Conservation (phyloP, 805 yeast genomes). For the Yamadazyma tumulicola region DNA sequence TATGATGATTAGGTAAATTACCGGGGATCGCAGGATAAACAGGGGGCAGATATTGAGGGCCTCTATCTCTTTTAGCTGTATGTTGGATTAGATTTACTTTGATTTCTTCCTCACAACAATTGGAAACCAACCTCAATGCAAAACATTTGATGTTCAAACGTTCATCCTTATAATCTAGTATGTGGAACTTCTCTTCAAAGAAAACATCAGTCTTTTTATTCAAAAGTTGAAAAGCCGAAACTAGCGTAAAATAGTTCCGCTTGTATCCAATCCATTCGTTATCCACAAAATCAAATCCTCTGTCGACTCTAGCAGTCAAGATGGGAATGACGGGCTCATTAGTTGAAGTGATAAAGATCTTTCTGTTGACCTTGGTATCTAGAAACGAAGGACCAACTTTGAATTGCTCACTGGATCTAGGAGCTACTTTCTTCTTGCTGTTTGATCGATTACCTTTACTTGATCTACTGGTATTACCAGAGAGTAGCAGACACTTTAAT, state of each 20-base stretch:
- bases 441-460: too few relatives aligned
- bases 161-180: conserved; percentile 18
- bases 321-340: conserved; percentile 32
- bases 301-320: conserved; percentile 54
- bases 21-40: conserved; percentile 56
- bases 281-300: conserved; percentile 54
- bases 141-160: conserved; percentile 40
- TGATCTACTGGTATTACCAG: too few relatives aligned
- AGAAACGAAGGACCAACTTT: conserved; percentile 62
- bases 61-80: conserved; percentile 71
- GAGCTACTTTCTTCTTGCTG: conserved; percentile 46
- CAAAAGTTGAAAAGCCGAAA: conserved; percentile 46
- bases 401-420: conserved; percentile 62
- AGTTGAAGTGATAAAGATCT: conserved; percentile 9
- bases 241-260: conserved; percentile 65
- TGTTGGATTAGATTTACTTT: conserved; percentile 57
- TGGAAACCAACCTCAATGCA: conserved; percentile 51
- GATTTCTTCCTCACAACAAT: conserved; percentile 48
- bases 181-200: conserved; percentile 29
- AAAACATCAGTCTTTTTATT: conserved; percentile 26
- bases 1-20: conserved; percentile 51
- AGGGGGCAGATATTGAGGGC: conserved; percentile 63
- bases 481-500: too few relatives aligned
- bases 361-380: conserved; percentile 20
- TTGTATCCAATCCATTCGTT: conserved; percentile 69